Conservation (phyloP, 1,284 basidiomycete genomes). For the Ustilago cynodontis region DNA sequence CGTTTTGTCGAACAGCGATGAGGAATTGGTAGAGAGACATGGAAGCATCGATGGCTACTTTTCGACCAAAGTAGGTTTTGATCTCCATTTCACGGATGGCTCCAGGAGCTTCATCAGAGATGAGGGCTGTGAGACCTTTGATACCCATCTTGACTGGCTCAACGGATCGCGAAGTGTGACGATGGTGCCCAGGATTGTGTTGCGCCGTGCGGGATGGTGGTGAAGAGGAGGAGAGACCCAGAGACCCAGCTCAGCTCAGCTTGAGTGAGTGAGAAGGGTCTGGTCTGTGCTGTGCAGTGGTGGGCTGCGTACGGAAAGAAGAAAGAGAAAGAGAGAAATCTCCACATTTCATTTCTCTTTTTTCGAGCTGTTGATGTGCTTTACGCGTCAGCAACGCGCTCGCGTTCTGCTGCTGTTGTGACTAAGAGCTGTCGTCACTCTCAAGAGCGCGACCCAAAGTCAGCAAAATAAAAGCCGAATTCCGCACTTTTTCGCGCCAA, state of each 20-base stretch:
- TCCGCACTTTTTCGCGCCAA: constrained; percentile 1
- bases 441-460: neutral
- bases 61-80: constrained; percentile 85
- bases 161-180: too few relatives aligned
- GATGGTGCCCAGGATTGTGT: too few relatives aligned
- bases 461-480: neutral
- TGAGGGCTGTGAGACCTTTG: constrained; percentile 84
- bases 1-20: constrained; percentile 94
- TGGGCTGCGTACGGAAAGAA: too few relatives aligned
- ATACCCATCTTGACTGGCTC: constrained; percentile 35
- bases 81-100: constrained; percentile 93
- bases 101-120: constrained; percentile 86
- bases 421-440: neutral
- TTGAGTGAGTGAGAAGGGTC: constrained; percentile 2
- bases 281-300: neutral
- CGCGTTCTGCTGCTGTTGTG: constrained; percentile 6
- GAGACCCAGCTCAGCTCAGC: neutral
- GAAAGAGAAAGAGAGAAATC: neutral
- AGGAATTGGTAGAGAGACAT: constrained; percentile 81
- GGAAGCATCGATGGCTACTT: constrained; percentile 94
- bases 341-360: constrained; percentile 8
- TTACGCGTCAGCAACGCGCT: constrained; percentile 14
- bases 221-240: neutral
- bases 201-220: too few relatives aligned
- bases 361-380: neutral